Evolutionary conservation across 805 yeast species (phyloP).

Genomic region (Hanseniaspora guilliermondii): DNA sequence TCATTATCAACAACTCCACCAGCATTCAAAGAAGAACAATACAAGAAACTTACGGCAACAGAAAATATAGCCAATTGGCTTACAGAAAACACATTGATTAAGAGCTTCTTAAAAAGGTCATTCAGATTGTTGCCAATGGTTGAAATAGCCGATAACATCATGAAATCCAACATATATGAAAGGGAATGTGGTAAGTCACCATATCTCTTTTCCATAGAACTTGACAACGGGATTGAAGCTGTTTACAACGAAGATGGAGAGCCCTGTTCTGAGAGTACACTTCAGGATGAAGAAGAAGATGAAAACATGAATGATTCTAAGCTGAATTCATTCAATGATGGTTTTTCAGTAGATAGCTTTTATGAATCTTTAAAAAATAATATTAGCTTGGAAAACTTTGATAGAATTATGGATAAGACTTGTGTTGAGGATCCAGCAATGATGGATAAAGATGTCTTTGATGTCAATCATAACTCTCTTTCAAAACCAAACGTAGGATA

Average conservation of each 20-base stretch:
- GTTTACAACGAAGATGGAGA: not conserved
- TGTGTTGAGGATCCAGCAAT: not conserved
- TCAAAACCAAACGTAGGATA: not conserved
- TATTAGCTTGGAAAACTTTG: not conserved
- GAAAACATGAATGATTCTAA: not conserved
- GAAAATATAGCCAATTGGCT: not conserved
- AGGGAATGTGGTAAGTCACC: not conserved
- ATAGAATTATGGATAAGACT: not conserved
- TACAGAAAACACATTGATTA: not conserved
- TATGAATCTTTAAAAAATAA: conserved; percentile 4
- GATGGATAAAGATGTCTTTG: not conserved
- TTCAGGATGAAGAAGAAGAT: not conserved
- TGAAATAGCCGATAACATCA: not conserved
- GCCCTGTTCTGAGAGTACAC: not conserved
- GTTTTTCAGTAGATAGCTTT: conserved; percentile 2
- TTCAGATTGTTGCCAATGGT: not conserved
- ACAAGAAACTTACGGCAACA: not conserved
- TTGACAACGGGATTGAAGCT: not conserved
- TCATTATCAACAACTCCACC: not conserved
- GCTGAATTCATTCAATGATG: no score
- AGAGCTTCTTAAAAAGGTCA: not conserved
- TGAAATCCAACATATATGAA: not conserved
- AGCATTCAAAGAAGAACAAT: not conserved
- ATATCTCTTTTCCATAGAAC: not conserved
- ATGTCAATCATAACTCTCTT: not conserved